These are phyloP conservation scores for Podosphaera leucotricha DNA, from an alignment of 2,329 filamentous ascomycete species.

Conservation along the genomic window DNA sequence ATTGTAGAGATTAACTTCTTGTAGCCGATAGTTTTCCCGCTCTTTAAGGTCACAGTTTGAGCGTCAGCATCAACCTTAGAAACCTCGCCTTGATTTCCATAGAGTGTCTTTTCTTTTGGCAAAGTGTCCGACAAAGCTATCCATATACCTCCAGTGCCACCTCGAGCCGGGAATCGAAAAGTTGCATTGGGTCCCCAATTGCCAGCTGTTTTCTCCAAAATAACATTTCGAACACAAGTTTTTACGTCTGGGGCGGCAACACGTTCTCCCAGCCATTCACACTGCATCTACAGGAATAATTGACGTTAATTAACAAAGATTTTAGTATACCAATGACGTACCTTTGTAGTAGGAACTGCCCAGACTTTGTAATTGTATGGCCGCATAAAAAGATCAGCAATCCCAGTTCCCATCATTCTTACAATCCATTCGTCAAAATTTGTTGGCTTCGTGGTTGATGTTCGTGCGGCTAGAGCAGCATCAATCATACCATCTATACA, in stretches of 20 bases:
- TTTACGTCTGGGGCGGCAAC: conserved; percentile 94
- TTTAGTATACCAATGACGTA: conserved; percentile 18
- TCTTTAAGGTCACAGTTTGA: conserved; percentile 60
- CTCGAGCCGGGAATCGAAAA: conserved; percentile 90
- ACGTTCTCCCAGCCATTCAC: conserved; percentile 92
- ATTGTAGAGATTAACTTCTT: conserved; percentile 88
- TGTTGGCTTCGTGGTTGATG: conserved; percentile 76
- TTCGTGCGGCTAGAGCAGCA: conserved; percentile 65
- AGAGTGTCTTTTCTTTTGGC: conserved; percentile 74
- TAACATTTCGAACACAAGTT: conserved; percentile 76
- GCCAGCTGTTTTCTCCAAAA: conserved; percentile 84
- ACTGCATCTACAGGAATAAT: conserved; percentile 59
- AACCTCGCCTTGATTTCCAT: conserved; percentile 66
- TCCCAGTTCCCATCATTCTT: conserved; percentile 67
- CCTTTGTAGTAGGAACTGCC: conserved; percentile 93
- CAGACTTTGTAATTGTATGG: conserved; percentile 99
- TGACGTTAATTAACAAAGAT: background rate
- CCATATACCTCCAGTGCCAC: conserved; percentile 97
- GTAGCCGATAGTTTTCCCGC: conserved; percentile 78
- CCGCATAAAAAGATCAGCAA: conserved; percentile 94
- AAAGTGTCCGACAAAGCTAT: conserved; percentile 86
- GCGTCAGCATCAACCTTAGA: conserved; percentile 66
- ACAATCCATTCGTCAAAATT: conserved; percentile 98
- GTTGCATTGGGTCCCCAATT: conserved; percentile 97
- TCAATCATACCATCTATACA: conserved; percentile 94